Conservation (phyloP, 176 grass and related monocot genomes). For the Elymus sibiricus region DNA sequence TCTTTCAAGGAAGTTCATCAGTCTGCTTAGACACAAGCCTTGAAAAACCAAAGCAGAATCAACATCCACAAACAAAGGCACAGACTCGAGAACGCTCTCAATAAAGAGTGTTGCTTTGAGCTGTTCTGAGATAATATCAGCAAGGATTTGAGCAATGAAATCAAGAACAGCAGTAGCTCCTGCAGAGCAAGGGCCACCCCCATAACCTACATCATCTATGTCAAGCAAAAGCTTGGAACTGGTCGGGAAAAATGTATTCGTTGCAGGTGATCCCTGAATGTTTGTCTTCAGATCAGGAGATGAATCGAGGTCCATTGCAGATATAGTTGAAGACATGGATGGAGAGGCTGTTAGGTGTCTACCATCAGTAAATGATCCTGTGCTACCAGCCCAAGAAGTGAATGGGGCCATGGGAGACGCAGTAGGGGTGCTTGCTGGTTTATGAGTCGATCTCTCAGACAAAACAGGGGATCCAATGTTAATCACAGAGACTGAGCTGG, state of each 20-base stretch:
- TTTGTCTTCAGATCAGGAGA: conserved; percentile 63
- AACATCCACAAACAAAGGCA: conserved; percentile 87
- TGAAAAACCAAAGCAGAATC: conserved; percentile 91
- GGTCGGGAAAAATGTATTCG: conserved; percentile 70
- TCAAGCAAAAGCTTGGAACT: conserved; percentile 79
- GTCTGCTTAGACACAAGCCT: conserved; percentile 94
- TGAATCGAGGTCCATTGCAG: conserved; percentile 62
- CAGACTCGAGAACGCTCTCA: conserved; percentile 78
- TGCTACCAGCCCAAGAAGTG: conserved; percentile 73
- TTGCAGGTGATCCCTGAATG: conserved; percentile 54
- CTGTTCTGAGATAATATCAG: conserved; percentile 89
- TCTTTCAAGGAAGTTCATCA: conserved; percentile 99
- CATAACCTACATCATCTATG: conserved; percentile 96
- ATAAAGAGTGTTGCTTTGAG: conserved; percentile 82
- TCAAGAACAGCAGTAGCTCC: conserved; percentile 94
- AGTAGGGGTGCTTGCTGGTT: conserved; percentile 56
- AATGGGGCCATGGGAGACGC: conserved; percentile 77
- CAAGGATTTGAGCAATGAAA: conserved; percentile 96
- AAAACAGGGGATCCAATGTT: conserved; percentile 67
- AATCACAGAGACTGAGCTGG: conserved; percentile 66
- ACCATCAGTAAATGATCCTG: conserved; percentile 50
- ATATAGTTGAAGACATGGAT: conserved; percentile 74
- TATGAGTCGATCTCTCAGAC: conserved; percentile 79
- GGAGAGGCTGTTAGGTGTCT: conserved; percentile 60
- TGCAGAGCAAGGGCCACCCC: conserved; percentile 92